Percentiles rank a stretch among this genome's conserved stretches.
These are phyloP conservation scores for Cladorrhinum sp. DNA, from an alignment of 2,329 filamentous ascomycete species.

Conservation along the genomic window DNA sequence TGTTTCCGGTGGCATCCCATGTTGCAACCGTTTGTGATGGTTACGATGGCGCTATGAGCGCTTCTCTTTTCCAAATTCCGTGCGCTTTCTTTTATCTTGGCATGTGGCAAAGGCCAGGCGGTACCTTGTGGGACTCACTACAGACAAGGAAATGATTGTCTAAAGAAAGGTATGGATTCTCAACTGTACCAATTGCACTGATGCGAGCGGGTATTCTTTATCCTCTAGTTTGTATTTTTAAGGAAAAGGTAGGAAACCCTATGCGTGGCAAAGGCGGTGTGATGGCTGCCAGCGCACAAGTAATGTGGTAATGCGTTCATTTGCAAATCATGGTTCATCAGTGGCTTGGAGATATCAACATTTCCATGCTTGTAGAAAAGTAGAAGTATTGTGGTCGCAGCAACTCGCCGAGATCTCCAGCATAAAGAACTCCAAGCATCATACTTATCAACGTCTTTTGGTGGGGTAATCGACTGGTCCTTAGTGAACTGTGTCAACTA, in stretches of 20 bases:
- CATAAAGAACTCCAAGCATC: too few relatives aligned
- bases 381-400: too few relatives aligned
- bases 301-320: too few relatives aligned
- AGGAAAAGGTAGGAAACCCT: not conserved
- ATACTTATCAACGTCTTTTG: too few relatives aligned
- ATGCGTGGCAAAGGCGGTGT: not conserved
- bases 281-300: not conserved
- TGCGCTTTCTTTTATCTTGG: not conserved
- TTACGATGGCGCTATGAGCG: not conserved
- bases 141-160: not conserved
- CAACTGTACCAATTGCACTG: not conserved
- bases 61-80: not conserved
- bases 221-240: slow-evolving; percentile 3
- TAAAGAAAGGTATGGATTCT: not conserved
- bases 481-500: too few relatives aligned
- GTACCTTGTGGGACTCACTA: not conserved
- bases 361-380: too few relatives aligned
- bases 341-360: too few relatives aligned
- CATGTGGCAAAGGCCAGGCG: not conserved
- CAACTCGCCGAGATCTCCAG: too few relatives aligned
- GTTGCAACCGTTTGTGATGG: not conserved
- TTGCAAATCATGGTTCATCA: too few relatives aligned
- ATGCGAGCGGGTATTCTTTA: not conserved
- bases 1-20: not conserved
- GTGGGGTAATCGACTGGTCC: too few relatives aligned